Base-by-base conservation (phyloP, 2,329 filamentous ascomycete genomes). In the Gnomoniopsis sp. region DNA sequence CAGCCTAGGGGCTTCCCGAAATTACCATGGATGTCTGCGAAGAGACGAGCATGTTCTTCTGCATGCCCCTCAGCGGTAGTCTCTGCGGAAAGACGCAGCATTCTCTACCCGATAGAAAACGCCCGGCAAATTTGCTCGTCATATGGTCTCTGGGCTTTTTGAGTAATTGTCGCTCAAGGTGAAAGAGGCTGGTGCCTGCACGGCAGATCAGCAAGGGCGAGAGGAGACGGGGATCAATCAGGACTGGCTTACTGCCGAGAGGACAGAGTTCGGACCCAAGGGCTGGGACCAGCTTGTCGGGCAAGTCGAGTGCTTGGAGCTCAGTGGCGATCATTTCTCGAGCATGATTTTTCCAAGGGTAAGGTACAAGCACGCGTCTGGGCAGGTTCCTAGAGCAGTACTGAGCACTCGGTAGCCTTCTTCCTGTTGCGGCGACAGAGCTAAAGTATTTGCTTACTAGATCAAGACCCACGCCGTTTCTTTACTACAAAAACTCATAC, bases 151-250 rank as follows among this genome's bases (percentile, higher is more conserved):
- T 21, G 51, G 51, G 21, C 23, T 54, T 15, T 41, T 54, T 26
- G 51, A 54, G 23, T 21, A 54, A 22, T 38, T 54, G 51, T 54
- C 51, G 19, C 34, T 44, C 51, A 54, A 54, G 51, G 38, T 54
- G 10, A 43, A 44, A 17, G 51, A 54, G 51, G 51, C 38, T 0
- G 51, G 51, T 2, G 34, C 44, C 8, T 19, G n/a, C 12, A 44
- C 46, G 8, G 51, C 51, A 17, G 51, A 54, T 21, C 22, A 43
- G 22, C 34, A 46, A 7, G 51, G 51, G 12, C 51, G 36, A n/a
- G 51, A 44, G n/a, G 46, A 54, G 38, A 50, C 21, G 10, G 51
- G 38, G 6, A 22, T 54, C 19, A 54, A 44, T 22, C 34, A 41
- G 51, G 51, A 54, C 30, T 55, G 52, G 52, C 52, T 55, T 23